These are phyloP conservation scores for Neopestalotiopsis clavispora DNA, from an alignment of 2,329 filamentous ascomycete genomes.

Conservation along the genomic window DNA sequence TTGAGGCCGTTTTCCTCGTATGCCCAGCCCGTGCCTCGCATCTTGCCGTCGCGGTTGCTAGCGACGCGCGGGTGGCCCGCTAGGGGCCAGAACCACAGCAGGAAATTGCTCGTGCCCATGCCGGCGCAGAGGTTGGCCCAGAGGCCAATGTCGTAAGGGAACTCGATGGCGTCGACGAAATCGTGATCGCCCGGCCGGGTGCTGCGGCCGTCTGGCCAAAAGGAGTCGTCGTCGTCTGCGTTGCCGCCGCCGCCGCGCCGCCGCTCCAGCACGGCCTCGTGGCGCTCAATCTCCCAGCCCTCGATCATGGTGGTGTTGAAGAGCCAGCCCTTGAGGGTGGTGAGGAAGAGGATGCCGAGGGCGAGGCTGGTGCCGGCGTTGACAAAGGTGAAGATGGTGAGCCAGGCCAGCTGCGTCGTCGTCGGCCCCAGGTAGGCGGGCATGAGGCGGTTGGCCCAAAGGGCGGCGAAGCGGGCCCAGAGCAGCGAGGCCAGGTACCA, in stretches of 20 bases:
- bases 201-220: constrained; percentile 40
- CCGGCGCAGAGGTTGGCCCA: constrained; percentile 75
- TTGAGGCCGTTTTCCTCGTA: constrained; percentile 83
- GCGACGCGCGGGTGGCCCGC: constrained; percentile 53
- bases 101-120: constrained; percentile 71
- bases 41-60: constrained; percentile 26
- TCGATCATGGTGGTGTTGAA: constrained; percentile 84
- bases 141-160: constrained; percentile 81
- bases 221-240: constrained; percentile 34
- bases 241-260: constrained; percentile 40
- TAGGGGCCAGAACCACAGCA: constrained; percentile 75
- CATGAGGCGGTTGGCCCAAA: constrained; percentile 70
- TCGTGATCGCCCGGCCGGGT: constrained; percentile 42
- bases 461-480: constrained; percentile 57
- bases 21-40: constrained; percentile 54
- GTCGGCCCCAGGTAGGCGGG: constrained; percentile 78
- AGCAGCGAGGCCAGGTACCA: constrained; percentile 66
- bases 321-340: constrained; percentile 63
- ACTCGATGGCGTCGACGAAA: constrained; percentile 70
- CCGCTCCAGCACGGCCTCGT: constrained; percentile 60
- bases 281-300: constrained; percentile 72
- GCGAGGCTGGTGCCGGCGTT: constrained; percentile 65
- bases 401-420: constrained; percentile 59
- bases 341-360: constrained; percentile 68
- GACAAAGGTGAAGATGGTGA: constrained; percentile 64